Conservation (phyloP, 2,329 filamentous ascomycete genomes). For the Fusarium virguliforme region DNA sequence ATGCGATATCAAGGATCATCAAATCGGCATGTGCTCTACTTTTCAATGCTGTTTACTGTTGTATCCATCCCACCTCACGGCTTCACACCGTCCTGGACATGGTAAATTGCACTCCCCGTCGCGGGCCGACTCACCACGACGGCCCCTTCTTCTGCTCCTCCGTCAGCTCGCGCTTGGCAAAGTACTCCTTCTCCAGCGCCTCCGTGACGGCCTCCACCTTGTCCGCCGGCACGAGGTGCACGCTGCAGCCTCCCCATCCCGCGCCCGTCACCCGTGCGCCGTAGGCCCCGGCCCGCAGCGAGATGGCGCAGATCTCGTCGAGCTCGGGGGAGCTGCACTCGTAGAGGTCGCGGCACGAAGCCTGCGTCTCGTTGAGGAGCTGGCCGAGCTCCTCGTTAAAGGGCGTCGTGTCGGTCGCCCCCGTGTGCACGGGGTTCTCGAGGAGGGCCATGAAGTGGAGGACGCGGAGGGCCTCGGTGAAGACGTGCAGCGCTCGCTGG, state of each 20-base stretch:
- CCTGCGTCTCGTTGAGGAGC: slow-evolving; percentile 91
- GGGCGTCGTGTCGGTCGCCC: slow-evolving; percentile 67
- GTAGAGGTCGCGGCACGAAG: slow-evolving; percentile 87
- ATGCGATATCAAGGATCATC: not conserved
- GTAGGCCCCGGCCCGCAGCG: slow-evolving; percentile 82
- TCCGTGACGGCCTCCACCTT: slow-evolving; percentile 84
- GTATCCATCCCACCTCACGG: slow-evolving; percentile 12
- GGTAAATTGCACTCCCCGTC: slow-evolving; percentile 75
- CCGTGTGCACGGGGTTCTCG: slow-evolving; percentile 63
- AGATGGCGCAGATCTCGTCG: slow-evolving; percentile 89
- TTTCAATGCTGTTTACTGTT: slow-evolving; percentile 15
- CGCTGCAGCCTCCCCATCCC: slow-evolving; percentile 96
- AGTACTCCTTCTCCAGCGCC: slow-evolving; percentile 88
- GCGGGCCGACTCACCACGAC: slow-evolving; percentile 93
- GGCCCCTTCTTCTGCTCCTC: slow-evolving; percentile 82
- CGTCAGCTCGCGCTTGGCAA: slow-evolving; percentile 75
- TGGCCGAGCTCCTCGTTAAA: slow-evolving; percentile 82
- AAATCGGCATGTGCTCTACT: not conserved
- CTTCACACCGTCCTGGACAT: slow-evolving; percentile 55
- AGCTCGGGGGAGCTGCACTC: slow-evolving; percentile 94
- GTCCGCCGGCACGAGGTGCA: slow-evolving; percentile 90
- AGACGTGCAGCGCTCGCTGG: slow-evolving; percentile 92
- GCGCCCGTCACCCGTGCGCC: slow-evolving; percentile 92
- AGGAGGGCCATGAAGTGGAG: slow-evolving; percentile 86
- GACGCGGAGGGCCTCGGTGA: slow-evolving; percentile 89